Conservation (phyloP, 768 basidiomycete genomes). For the Leccinum subgranulosum region DNA sequence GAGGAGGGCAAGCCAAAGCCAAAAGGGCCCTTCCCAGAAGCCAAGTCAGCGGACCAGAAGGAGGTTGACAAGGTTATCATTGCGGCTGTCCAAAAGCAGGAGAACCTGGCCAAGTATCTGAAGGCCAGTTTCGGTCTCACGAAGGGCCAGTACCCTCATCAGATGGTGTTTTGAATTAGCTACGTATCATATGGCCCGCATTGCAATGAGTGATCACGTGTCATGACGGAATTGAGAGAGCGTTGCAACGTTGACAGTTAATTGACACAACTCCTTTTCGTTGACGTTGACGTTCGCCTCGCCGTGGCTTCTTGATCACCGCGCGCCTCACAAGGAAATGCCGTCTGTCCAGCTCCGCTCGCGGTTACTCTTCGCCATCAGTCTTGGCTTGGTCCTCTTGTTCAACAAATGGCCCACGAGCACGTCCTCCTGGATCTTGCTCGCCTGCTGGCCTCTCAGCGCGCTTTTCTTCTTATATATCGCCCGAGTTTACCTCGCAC, state of each 20-base stretch:
- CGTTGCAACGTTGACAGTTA: neutral
- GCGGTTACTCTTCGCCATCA: slow-evolving; percentile 10
- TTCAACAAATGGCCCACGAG: slow-evolving; percentile 21
- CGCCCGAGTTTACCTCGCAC: slow-evolving; percentile 63
- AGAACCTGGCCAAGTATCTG: slow-evolving; percentile 90
- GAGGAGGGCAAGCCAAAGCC: slow-evolving; percentile 88
- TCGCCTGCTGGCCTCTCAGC: slow-evolving; percentile 50
- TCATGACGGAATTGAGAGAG: neutral
- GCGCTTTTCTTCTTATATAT: slow-evolving; percentile 53
- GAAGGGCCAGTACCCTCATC: slow-evolving; percentile 96
- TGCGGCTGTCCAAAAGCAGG: slow-evolving; percentile 84
- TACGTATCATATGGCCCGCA: neutral
- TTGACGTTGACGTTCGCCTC: neutral
- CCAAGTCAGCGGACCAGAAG: slow-evolving; percentile 92
- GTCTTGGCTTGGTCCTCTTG: slow-evolving; percentile 12
- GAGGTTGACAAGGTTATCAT: slow-evolving; percentile 75
- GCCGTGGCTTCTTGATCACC: slow-evolving; percentile 1
- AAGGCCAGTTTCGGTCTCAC: slow-evolving; percentile 90
- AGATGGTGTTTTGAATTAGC: slow-evolving; percentile 74
- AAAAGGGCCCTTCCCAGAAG: slow-evolving; percentile 82
- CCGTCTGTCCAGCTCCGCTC: neutral
- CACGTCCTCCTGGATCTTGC: slow-evolving; percentile 36
- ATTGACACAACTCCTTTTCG: slow-evolving; percentile 1
- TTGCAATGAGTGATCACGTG: slow-evolving; percentile 18
- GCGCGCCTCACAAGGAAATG: slow-evolving; percentile 12